Base-by-base conservation (phyloP, 345 rosid species). In the Turnera subulata region DNA sequence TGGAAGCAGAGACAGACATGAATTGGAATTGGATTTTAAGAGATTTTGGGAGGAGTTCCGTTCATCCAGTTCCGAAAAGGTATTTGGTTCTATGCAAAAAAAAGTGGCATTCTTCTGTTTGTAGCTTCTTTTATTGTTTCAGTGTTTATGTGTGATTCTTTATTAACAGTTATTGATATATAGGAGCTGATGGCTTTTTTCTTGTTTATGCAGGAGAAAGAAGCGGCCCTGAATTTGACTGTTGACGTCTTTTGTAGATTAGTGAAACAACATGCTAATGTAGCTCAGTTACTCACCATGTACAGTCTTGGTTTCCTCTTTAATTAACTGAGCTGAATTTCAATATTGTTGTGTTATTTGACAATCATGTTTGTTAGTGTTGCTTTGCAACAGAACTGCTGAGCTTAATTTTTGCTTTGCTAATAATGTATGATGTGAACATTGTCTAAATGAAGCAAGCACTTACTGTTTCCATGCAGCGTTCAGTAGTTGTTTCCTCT, bases 21-120 rank as follows among this genome's bases (percentile, higher is more conserved):
- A 85, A 69, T 63, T 90, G 92, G 97, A 94, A 70, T 70, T 87
- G 95, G 97, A 94, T 81, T 90, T 94, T 73, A 94, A 90, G 73
- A 94, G 97, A 77, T 82, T 80, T 53, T 90, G 99, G 99, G 97
- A 94, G 73, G 96, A 90, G 76, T 94, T 94, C 73, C 97, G 97
- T 64, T 87, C 99, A 70, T 94, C 97, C 70, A 83, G 87, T 77
- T 90, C 86, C 7, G 99, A 94, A 74, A 90, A 84, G 95, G 99
- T 90, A 42, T 16, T 53, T 20, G 52, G 12, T 51, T 37, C 50
- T 60, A 37, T 58, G n/a, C 35, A 29, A 8, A 29, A 29, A 29
- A 8, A 8, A 3, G 4, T 29, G 14, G 37, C 29, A 25, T 55
- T 39, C 26, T 59, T 25, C 49, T 72, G 12, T 54, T 5, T 11